These are phyloP conservation scores for Lactarius sanguifluus DNA, from an alignment of 768 basidiomycete genomes.

Conservation along the genomic window DNA sequence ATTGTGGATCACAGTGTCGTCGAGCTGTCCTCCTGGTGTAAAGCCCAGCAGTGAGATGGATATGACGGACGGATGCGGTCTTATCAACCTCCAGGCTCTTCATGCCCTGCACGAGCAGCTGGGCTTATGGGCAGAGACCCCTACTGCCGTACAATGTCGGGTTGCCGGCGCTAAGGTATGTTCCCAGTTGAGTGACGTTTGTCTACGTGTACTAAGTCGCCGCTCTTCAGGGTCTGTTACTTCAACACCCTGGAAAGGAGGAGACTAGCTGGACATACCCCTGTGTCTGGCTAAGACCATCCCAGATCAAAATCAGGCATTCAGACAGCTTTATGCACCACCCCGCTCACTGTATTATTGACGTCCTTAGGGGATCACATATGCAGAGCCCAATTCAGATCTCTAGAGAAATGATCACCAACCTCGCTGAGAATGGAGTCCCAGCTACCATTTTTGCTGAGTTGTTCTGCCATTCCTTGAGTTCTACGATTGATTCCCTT, in stretches of 20 bases:
- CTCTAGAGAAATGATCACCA: slow-evolving; percentile 59
- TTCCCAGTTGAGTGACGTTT: neutral
- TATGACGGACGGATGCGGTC: slow-evolving; percentile 76
- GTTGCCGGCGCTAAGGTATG: slow-evolving; percentile 36
- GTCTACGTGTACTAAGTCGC: neutral
- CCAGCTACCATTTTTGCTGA: slow-evolving; percentile 41
- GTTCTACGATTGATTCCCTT: slow-evolving; percentile 32
- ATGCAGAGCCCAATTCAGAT: slow-evolving; percentile 48
- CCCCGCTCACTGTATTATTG: slow-evolving; percentile 48
- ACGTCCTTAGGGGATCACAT: slow-evolving; percentile 54
- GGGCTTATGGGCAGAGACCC: slow-evolving; percentile 29
- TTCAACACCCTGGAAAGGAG: slow-evolving; percentile 31
- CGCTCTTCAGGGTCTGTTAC: slow-evolving; percentile 34
- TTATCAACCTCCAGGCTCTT: slow-evolving; percentile 59
- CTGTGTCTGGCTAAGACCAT: slow-evolving; percentile 35
- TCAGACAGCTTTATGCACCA: slow-evolving; percentile 36
- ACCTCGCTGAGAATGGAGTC: slow-evolving; percentile 65
- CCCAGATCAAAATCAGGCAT: slow-evolving; percentile 41
- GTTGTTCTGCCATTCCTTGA: slow-evolving; percentile 30
- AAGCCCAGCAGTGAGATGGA: slow-evolving; percentile 35
- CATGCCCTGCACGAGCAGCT: slow-evolving; percentile 28
- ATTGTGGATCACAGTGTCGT: slow-evolving; percentile 32
- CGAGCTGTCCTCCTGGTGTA: slow-evolving; percentile 25
- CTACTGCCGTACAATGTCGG: slow-evolving; percentile 36
- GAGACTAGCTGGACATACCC: slow-evolving; percentile 24